phyloP scores from a whole-genome alignment of 331 rosid species.

The Cucumis variabilis region DNA sequence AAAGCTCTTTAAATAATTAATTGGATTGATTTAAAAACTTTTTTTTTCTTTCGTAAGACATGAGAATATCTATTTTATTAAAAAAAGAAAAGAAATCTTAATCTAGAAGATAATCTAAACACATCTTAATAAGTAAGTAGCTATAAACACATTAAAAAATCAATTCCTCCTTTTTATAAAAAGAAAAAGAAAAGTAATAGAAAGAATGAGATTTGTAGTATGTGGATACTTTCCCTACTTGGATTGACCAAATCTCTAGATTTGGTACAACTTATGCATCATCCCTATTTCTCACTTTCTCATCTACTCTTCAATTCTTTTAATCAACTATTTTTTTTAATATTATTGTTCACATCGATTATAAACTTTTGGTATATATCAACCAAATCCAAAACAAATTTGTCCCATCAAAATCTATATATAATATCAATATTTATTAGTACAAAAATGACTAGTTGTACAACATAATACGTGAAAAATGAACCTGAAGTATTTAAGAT shows the following conservation, averaged over 20 bases:
- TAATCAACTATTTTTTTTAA: too few relatives aligned
- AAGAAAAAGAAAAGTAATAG: too few relatives aligned
- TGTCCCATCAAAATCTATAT: not conserved
- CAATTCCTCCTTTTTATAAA: too few relatives aligned
- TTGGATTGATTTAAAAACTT: too few relatives aligned
- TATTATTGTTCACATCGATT: not conserved
- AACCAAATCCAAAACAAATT: not conserved
- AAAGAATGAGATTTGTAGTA: not conserved
- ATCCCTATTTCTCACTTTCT: not conserved
- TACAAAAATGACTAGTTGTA: too few relatives aligned
- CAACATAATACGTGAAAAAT: too few relatives aligned
- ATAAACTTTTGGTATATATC: not conserved
- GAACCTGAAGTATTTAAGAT: too few relatives aligned
- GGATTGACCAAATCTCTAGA: not conserved
- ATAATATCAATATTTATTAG: not conserved
- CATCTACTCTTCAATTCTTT: not conserved
- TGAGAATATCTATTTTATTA: too few relatives aligned
- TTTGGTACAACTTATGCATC: slow-evolving; percentile 2
- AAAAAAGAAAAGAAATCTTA: too few relatives aligned
- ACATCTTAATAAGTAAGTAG: not conserved
- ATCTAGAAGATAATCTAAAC: too few relatives aligned
- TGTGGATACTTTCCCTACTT: not conserved
- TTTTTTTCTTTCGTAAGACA: too few relatives aligned
- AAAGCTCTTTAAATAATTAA: too few relatives aligned
- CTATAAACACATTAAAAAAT: not conserved